Conservation (phyloP, 2,329 filamentous ascomycete species). For the Trichoderma arundinaceum region DNA sequence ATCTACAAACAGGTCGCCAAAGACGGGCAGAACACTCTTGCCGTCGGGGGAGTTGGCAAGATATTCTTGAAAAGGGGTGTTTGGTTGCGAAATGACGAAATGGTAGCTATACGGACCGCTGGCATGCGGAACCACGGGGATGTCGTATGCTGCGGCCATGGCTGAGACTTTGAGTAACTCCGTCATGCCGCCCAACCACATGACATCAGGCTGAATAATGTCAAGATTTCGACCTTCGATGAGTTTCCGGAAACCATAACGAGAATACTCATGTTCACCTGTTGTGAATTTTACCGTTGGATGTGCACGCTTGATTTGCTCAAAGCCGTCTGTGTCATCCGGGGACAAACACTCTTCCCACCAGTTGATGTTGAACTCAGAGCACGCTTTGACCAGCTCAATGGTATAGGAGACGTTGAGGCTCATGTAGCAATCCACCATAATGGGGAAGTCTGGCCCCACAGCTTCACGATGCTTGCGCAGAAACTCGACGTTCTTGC, state of each 20-base stretch:
- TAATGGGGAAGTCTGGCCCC: slow-evolving; percentile 87
- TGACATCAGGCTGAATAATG: slow-evolving; percentile 94
- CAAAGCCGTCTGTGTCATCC: slow-evolving; percentile 91
- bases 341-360: slow-evolving; percentile 94
- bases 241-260: slow-evolving; percentile 93
- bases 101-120: slow-evolving; percentile 95
- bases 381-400: slow-evolving; percentile 81
- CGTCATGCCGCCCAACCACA: slow-evolving; percentile 95
- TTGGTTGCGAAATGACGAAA: slow-evolving; percentile 91
- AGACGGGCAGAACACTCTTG: slow-evolving; percentile 75
- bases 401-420: slow-evolving; percentile 93
- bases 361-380: slow-evolving; percentile 91
- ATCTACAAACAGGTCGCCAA: slow-evolving; percentile 87
- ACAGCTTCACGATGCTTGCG: slow-evolving; percentile 82
- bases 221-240: slow-evolving; percentile 91
- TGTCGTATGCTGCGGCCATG: slow-evolving; percentile 90
- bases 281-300: slow-evolving; percentile 93
- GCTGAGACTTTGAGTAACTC: slow-evolving; percentile 88
- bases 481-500: slow-evolving; percentile 89
- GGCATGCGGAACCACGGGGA: slow-evolving; percentile 93
- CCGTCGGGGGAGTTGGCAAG: slow-evolving; percentile 92
- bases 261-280: slow-evolving; percentile 92
- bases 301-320: slow-evolving; percentile 86
- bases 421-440: slow-evolving; percentile 98
- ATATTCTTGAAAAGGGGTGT: slow-evolving; percentile 95